Evolutionary conservation across 2,329 filamentous ascomycete genomes (phyloP).

Genomic region (Talaromyces sp.): DNA sequence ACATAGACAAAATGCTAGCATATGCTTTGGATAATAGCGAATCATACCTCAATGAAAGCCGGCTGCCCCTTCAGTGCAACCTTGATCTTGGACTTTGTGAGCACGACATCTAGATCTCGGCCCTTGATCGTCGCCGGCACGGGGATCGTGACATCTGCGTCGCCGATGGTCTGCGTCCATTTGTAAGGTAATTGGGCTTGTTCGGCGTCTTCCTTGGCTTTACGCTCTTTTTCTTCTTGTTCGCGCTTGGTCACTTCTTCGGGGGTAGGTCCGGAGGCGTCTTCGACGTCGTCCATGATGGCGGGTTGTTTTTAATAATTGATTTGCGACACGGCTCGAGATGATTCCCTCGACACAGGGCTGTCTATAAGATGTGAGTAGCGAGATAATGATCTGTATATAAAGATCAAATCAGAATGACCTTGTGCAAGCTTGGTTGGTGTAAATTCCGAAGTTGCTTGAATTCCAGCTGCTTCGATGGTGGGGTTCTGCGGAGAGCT

Average conservation of each 20-base stretch:
- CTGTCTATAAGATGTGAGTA: not conserved
- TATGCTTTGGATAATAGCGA: not conserved
- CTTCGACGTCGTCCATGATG: constrained; percentile 22
- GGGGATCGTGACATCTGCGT: constrained; percentile 72
- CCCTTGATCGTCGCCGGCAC: constrained; percentile 81
- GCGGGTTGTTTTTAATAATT: not conserved
- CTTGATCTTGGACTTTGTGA: constrained; percentile 71
- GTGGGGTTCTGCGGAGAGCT: constrained; percentile 1
- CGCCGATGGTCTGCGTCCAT: constrained; percentile 89
- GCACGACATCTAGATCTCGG: constrained; percentile 72
- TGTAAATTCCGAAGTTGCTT: not conserved
- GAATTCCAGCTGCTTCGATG: constrained; percentile 4
- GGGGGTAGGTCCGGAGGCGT: constrained; percentile 19
- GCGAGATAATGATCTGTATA: not conserved
- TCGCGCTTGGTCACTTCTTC: constrained; percentile 43
- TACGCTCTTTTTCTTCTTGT: constrained; percentile 51
- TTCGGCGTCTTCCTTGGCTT: constrained; percentile 73
- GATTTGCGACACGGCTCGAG: not conserved
- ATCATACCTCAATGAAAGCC: constrained; percentile 68
- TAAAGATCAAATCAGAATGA: not conserved
- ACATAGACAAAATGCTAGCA: not conserved
- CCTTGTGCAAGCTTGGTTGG: not conserved
- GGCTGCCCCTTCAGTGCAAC: constrained; percentile 85
- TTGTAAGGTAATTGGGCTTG: constrained; percentile 92
- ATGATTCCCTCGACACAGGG: not conserved